A percentile compares a stretch with the other conserved stretches of the same genome.
phyloP scores from a whole-genome alignment of 768 basidiomycete genomes.

The Trametes maxima region DNA sequence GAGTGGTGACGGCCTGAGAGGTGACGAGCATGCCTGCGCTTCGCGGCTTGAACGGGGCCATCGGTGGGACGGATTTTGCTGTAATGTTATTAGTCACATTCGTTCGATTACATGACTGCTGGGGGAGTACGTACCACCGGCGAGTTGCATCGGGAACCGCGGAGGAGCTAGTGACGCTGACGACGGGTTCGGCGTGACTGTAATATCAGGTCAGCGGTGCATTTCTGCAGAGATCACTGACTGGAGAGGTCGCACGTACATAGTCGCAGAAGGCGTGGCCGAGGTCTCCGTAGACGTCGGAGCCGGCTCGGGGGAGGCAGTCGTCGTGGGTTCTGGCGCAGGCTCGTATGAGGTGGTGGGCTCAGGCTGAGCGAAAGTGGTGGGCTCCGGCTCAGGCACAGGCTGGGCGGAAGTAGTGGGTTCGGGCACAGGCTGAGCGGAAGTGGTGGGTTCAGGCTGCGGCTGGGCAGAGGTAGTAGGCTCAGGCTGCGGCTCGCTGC shows the following conservation, averaged over 20 bases:
- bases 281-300: too few relatives aligned
- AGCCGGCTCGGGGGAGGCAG: too few relatives aligned
- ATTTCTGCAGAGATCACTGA: too few relatives aligned
- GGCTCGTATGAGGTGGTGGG: too few relatives aligned
- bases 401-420: too few relatives aligned
- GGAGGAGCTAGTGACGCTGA: not conserved
- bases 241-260: too few relatives aligned
- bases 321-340: too few relatives aligned
- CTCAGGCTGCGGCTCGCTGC: not conserved
- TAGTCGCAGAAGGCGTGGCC: too few relatives aligned
- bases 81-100: not conserved
- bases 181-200: not conserved
- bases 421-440: not conserved
- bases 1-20: conserved; percentile 9
- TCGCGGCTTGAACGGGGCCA: not conserved
- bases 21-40: conserved; percentile 21
- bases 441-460: not conserved
- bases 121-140: conserved; percentile 1
- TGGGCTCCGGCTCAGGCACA: too few relatives aligned
- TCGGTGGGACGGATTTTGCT: conserved; percentile 8
- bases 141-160: not conserved
- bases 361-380: too few relatives aligned
- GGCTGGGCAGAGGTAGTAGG: not conserved
- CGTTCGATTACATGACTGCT: too few relatives aligned
- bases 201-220: not conserved